These are phyloP conservation scores for Trypanosoma boissoni DNA, from an alignment of 208 protist genomes.

Conservation along the genomic window DNA sequence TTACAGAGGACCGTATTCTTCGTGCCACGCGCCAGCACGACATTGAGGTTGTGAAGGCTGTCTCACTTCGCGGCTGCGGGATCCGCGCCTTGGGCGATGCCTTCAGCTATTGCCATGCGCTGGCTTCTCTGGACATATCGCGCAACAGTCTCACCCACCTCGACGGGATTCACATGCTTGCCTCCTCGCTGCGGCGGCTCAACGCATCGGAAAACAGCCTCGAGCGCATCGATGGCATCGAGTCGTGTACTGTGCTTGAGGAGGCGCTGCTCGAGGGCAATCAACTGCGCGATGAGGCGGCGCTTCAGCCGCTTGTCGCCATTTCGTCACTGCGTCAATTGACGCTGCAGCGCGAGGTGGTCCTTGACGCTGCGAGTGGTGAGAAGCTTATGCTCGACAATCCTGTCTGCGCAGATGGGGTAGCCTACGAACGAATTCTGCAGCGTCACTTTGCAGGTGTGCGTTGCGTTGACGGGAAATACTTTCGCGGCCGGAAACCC, in stretches of 20 bases:
- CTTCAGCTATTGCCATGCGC: conserved; percentile 32
- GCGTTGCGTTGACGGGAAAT: conserved; percentile 57
- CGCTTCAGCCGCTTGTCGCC: conserved; percentile 34
- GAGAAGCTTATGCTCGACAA: conserved; percentile 67
- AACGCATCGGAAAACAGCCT: conserved; percentile 74
- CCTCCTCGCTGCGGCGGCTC: conserved; percentile 47
- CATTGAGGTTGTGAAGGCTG: conserved; percentile 36
- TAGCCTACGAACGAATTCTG: conserved; percentile 30
- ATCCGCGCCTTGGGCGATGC: conserved; percentile 33
- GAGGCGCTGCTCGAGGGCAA: conserved; percentile 65
- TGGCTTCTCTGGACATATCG: conserved; percentile 60
- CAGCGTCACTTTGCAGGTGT: conserved; percentile 31
- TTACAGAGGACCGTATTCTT: conserved; percentile 47
- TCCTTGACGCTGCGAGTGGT: conserved; percentile 24
- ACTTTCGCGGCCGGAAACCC: conserved; percentile 3
- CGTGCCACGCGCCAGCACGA: conserved; percentile 66
- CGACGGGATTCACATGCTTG: conserved; percentile 42
- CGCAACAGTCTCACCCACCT: conserved; percentile 61
- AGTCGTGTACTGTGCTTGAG: conserved; percentile 29
- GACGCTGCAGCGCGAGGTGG: conserved; percentile 37
- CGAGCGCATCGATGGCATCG: conserved; percentile 33
- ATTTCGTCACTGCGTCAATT: conserved; percentile 45
- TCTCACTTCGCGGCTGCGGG: conserved; percentile 22
- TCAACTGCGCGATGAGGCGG: conserved; percentile 30
- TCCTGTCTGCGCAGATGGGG: conserved; percentile 47